A percentile compares a stretch with the other conserved stretches of the same genome.
phyloP scores from a whole-genome alignment of 768 basidiomycete species.

The Holtermannia corniformis region DNA sequence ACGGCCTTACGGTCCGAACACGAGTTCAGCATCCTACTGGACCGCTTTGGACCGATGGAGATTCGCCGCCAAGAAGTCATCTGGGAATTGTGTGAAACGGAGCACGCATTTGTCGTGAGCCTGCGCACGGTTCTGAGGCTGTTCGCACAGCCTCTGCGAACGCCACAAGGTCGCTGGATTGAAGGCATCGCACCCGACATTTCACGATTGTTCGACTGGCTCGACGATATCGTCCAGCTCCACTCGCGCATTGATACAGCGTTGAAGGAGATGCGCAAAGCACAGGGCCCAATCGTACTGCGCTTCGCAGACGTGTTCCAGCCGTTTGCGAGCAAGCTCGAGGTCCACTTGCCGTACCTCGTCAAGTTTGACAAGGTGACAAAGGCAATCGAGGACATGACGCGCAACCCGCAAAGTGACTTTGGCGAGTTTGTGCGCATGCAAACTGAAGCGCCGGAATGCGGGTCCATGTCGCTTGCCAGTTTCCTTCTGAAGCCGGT shows the following conservation, averaged over 20 bases:
- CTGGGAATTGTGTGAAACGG: constrained; percentile 60
- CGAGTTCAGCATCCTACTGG: no score
- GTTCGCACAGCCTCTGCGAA: constrained; percentile 69
- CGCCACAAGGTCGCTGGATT: constrained; percentile 66
- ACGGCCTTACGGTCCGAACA: no score
- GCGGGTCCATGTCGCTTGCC: constrained; percentile 57
- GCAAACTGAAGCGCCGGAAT: constrained; percentile 46
- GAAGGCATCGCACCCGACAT: constrained; percentile 63
- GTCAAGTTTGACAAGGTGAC: constrained; percentile 59
- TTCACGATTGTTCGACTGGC: constrained; percentile 69
- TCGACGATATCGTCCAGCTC: constrained; percentile 74
- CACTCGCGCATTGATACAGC: constrained; percentile 56
- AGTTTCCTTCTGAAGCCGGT: constrained; percentile 67
- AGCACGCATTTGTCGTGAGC: constrained; percentile 58
- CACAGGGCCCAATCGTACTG: constrained; percentile 42
- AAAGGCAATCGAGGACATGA: constrained; percentile 48
- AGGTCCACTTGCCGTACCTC: constrained; percentile 80
- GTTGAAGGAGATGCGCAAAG: constrained; percentile 29
- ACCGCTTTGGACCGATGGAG: no score
- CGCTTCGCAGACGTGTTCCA: constrained; percentile 54
- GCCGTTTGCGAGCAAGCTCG: no score
- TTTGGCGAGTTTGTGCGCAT: constrained; percentile 78
- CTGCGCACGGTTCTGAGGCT: constrained; percentile 58
- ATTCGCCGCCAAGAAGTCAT: constrained; percentile 64
- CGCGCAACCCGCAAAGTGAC: constrained; percentile 50